phyloP scores from a whole-genome alignment of 768 basidiomycete genomes.

The Mycena albidolilacea region DNA sequence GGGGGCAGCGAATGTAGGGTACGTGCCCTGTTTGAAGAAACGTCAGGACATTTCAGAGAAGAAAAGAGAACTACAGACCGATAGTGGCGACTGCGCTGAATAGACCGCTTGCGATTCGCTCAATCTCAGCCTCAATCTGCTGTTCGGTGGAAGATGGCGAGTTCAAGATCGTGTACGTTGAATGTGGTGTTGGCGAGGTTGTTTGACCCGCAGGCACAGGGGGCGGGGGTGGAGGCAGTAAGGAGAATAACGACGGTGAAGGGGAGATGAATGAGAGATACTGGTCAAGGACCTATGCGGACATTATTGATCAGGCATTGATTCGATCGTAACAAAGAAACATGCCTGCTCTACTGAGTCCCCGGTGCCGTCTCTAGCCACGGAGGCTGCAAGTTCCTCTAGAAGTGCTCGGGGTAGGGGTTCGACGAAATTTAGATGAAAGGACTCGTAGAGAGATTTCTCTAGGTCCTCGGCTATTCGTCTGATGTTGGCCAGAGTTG shows the following conservation, averaged over 20 bases:
- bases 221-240: constrained; percentile 73
- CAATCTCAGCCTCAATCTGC: constrained; percentile 94
- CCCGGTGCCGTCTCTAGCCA: constrained; percentile 87
- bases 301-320: constrained; percentile 17
- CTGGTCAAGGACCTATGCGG: constrained; percentile 88
- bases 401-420: constrained; percentile 89
- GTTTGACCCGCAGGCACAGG: constrained; percentile 51
- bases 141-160: constrained; percentile 92
- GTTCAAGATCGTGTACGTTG: constrained; percentile 91
- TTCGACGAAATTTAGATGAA: constrained; percentile 96
- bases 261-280: constrained; percentile 97
- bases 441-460: constrained; percentile 91
- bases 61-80: constrained; percentile 63
- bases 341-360: constrained; percentile 85
- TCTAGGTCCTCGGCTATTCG: constrained; percentile 95
- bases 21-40: constrained; percentile 74
- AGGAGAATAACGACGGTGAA: constrained; percentile 92
- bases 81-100: constrained; percentile 93
- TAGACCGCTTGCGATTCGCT: constrained; percentile 89
- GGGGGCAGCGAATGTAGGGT: constrained; percentile 94
- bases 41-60: neutral
- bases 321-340: constrained; percentile 17
- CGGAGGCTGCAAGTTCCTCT: constrained; percentile 93
- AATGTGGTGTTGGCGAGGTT: constrained; percentile 56
- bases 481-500: constrained; percentile 87